A percentile compares a stretch with the other conserved stretches of the same genome.
phyloP scores from a whole-genome alignment of 1,139 yeast genomes.

The Magnusiomyces paraingens region DNA sequence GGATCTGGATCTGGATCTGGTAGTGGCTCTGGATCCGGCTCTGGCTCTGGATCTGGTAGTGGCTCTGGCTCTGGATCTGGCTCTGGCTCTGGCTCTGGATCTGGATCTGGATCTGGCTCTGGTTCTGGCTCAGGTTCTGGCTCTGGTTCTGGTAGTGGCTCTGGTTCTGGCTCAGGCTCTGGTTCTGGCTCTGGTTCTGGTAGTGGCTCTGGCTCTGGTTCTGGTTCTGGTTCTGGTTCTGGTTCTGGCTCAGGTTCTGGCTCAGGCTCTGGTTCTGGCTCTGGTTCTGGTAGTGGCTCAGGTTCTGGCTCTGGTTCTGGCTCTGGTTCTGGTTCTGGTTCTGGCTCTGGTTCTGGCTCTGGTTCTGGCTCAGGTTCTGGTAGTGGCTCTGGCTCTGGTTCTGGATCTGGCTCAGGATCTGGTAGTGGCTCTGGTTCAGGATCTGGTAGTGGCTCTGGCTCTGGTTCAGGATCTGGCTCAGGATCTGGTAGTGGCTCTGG shows the following conservation, averaged over 20 bases:
- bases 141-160: constrained; percentile 2
- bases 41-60: constrained; percentile 3
- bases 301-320: neutral
- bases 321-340: neutral
- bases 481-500: neutral
- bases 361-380: constrained; percentile 3
- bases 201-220: neutral
- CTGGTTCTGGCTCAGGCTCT: neutral
- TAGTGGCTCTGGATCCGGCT: neutral
- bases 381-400: constrained; percentile 4
- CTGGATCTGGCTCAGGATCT: neutral
- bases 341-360: neutral
- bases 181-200: constrained; percentile 3
- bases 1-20: constrained; percentile 4
- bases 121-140: constrained; percentile 5
- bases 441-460: neutral
- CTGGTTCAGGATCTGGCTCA: neutral
- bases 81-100: neutral
- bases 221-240: neutral
- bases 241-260: neutral
- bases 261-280: neutral
- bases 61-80: neutral
- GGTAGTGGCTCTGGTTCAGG: constrained; percentile 3
- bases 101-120: constrained; percentile 3
- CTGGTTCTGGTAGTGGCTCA: neutral